These are phyloP conservation scores for Alternaria tenuissima DNA, from an alignment of 2,329 filamentous ascomycete genomes.

Conservation along the genomic window DNA sequence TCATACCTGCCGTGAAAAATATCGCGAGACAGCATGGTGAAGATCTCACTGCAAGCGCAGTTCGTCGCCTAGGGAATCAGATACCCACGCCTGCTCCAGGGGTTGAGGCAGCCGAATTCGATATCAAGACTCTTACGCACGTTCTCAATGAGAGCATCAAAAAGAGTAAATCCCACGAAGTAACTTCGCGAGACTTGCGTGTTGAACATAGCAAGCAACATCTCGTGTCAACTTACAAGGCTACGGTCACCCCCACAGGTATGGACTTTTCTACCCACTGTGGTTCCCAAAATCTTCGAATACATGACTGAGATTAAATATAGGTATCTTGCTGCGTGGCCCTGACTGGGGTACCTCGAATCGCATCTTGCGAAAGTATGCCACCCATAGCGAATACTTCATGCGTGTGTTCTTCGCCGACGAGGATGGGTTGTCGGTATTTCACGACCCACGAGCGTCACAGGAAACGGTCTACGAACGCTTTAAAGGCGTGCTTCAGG, in stretches of 20 bases:
- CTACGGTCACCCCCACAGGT: conserved; percentile 55
- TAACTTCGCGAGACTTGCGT: conserved; percentile 63
- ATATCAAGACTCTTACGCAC: conserved; percentile 7
- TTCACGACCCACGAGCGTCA: conserved; percentile 59
- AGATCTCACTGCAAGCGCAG: conserved; percentile 70
- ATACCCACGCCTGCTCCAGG: conserved; percentile 31
- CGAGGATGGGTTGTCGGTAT: conserved; percentile 72
- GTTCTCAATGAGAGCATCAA: conserved; percentile 20
- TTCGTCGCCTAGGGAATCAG: conserved; percentile 73
- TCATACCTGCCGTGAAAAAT: conserved; percentile 33
- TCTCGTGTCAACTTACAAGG: conserved; percentile 61
- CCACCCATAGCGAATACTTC: conserved; percentile 36
- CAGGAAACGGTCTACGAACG: conserved; percentile 46
- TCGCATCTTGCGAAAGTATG: conserved; percentile 41
- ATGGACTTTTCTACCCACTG: conserved; percentile 10
- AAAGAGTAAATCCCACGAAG: conserved; percentile 51
- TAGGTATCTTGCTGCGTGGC: conserved; percentile 52
- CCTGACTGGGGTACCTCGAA: conserved; percentile 66
- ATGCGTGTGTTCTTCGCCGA: conserved; percentile 75
- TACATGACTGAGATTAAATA: not conserved
- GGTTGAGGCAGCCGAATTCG: conserved; percentile 18
- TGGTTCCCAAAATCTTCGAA: not conserved
- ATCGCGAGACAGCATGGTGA: conserved; percentile 49
- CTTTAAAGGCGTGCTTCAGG: conserved; percentile 67
- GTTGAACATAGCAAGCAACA: conserved; percentile 61